Percentiles rank a stretch among this genome's conserved stretches.
phyloP scores from a whole-genome alignment of 495 filamentous ascomycete species.

The Aspergillus panamensis region DNA sequence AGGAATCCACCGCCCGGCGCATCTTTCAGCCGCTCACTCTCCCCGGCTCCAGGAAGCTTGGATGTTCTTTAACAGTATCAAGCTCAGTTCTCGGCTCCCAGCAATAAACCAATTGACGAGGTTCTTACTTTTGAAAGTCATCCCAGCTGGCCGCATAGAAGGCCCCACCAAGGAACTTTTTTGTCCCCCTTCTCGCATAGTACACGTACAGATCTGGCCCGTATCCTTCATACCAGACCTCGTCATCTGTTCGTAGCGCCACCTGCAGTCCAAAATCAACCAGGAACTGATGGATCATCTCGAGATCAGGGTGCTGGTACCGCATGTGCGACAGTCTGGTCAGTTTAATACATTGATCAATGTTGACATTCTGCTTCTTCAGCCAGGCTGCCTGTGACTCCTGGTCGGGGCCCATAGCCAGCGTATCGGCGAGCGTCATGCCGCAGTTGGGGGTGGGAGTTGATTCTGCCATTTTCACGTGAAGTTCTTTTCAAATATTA shows the following conservation, averaged over 20 bases:
- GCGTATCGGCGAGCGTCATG: slow-evolving; percentile 34
- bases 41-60: not conserved
- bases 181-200: slow-evolving; percentile 43
- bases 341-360: slow-evolving; percentile 36
- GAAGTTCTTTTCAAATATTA: not conserved
- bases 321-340: slow-evolving; percentile 46
- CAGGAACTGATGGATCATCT: slow-evolving; percentile 39
- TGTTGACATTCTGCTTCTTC: slow-evolving; percentile 31
- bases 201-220: slow-evolving; percentile 56
- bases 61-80: not conserved
- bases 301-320: slow-evolving; percentile 50
- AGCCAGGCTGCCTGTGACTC: slow-evolving; percentile 35
- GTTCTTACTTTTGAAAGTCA: not conserved
- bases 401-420: slow-evolving; percentile 32
- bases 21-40: not conserved
- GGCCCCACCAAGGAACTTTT: slow-evolving; percentile 51
- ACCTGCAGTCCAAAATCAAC: slow-evolving; percentile 56
- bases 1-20: slow-evolving; percentile 27
- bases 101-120: not conserved
- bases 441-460: slow-evolving; percentile 23
- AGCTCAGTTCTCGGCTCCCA: too few relatives aligned
- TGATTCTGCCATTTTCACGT: not conserved
- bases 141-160: not conserved
- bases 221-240: slow-evolving; percentile 57
- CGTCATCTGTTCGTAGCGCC: slow-evolving; percentile 38